A percentile compares a stretch with the other conserved stretches of the same genome.
These are phyloP conservation scores for Allantophomopsis lycopodina DNA, from an alignment of 2,329 filamentous ascomycete species.

Conservation along the genomic window DNA sequence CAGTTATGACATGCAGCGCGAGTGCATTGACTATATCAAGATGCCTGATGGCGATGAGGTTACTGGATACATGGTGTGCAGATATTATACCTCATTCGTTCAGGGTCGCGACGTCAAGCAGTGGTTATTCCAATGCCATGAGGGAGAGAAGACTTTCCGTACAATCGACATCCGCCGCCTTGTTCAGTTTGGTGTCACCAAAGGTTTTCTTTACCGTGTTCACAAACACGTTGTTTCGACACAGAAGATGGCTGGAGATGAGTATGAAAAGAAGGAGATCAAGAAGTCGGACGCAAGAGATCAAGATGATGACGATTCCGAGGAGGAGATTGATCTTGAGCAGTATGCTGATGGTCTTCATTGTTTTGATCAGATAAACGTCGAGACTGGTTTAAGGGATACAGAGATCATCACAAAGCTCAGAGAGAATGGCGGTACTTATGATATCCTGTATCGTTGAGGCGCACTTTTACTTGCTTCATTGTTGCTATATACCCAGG, in stretches of 20 bases:
- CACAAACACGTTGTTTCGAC: conserved; percentile 77
- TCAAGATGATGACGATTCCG: conserved; percentile 17
- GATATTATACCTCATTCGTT: conserved; percentile 73
- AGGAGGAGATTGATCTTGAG: conserved; percentile 31
- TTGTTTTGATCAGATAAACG: conserved; percentile 72
- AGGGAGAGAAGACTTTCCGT: conserved; percentile 49
- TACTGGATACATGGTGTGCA: conserved; percentile 38
- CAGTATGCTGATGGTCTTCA: conserved; percentile 63
- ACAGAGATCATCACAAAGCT: conserved; percentile 56
- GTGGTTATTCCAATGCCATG: conserved; percentile 67
- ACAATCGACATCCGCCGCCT: conserved; percentile 82
- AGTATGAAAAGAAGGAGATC: conserved; percentile 30
- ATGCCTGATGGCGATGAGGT: conserved; percentile 13
- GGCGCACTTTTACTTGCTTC: too few relatives aligned
- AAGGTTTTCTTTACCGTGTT: conserved; percentile 83
- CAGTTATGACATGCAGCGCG: conserved; percentile 62
- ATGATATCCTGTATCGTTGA: too few relatives aligned
- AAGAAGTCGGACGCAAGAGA: conserved; percentile 5
- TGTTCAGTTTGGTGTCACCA: conserved; percentile 92
- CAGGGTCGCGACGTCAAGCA: conserved; percentile 76
- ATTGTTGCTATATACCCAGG: too few relatives aligned
- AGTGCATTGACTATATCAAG: conserved; percentile 78
- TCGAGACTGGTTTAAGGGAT: conserved; percentile 58
- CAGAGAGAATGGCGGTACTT: conserved; percentile 18
- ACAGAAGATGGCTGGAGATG: conserved; percentile 42